Evolutionary conservation across 2,329 filamentous ascomycete genomes (phyloP), one percentile per base, ranked within the genome.

Genomic region (Aspergillus carbonarius): DNA sequence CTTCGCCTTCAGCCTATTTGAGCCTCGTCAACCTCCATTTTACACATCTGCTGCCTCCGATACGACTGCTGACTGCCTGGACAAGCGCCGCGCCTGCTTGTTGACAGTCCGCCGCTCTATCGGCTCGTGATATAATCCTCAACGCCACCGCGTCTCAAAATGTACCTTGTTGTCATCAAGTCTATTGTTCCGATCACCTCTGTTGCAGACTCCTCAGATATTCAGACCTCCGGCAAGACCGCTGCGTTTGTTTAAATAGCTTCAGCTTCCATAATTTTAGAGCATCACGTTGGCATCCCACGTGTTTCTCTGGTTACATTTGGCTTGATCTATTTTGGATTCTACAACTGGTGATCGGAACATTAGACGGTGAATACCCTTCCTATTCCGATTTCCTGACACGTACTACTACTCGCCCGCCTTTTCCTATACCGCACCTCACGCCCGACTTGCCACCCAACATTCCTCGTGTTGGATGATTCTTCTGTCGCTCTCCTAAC

Each of bases 111-210:
- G 68, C 66, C 69, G 65, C 64, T 65, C 63, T 63, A 61, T 63
- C 67, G 66, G 69, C 69, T 62, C 62, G 65, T 63, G 66, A 61
- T 64, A 64, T 64, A 67, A 59, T 57, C 47, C 58, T 47, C 58
- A 57, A 54, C 59, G 42, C 57, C 59, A 58, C 53, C 60, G 42
- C 55, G 34, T 63, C 64, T 67, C 74, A 76, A 76, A 70, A 76
- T 76, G 74, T 76, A 76, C 72, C 63, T 59, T 75, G 69, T 70
- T 74, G 70, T 57, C 58, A 67, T 61, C 50, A 62, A 61, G 59
- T 66, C 67, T 62, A 60, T 63, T 63, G 67, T 68, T 68, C 74
- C 73, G 73, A 73, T 76, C 73, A 66, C 69, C 72, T 62, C 66
- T 69, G 67, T 71, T 72, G 70, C 68, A 65, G 63, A 68, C 60